Evolutionary conservation across 2,329 filamentous ascomycete species (phyloP), one percentile per base, ranked within the genome.

Genomic region (Graphilbum fragrans): DNA sequence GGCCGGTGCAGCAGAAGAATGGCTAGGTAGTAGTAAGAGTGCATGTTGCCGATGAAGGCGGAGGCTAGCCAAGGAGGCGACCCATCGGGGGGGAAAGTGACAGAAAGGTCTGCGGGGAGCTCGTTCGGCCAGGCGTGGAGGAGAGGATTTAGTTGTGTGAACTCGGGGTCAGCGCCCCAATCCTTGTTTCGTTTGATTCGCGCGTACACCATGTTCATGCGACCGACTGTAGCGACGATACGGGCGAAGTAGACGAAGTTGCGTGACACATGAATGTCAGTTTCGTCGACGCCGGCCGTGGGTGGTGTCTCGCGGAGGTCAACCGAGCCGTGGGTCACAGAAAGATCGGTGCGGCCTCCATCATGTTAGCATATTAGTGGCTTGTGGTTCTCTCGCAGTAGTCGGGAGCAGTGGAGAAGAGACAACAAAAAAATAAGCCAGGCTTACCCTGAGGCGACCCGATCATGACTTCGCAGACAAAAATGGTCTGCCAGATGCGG

Each of bases 381-480:
- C 31, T 32, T 32, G 6, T 32, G 9, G 32, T 7, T 12, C 32
- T 18, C 32, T 7, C n/a, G n/a, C n/a, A n/a, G n/a, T n/a, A n/a
- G n/a, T n/a, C n/a, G n/a, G n/a, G n/a, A n/a, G n/a, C n/a, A n/a
- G n/a, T n/a, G n/a, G n/a, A n/a, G n/a, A n/a, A n/a, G n/a, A n/a
- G n/a, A n/a, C n/a, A n/a, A n/a, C n/a, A n/a, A n/a, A n/a, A n/a
- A n/a, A n/a, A n/a, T n/a, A n/a, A n/a, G n/a, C n/a, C n/a, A n/a
- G n/a, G n/a, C 10, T 25, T 65, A 86, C 88, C 90, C 77, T 96
- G 88, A 3, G 90, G 86, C 18, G 83, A 87, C 42, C 90, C 90
- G 51, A 95, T 80, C 84, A 96, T 94, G 34, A 88, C 72, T 61
- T 96, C 90, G 47, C 86, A 81, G 19, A 86, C 69, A 55, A 94